Evolutionary conservation across 2,329 filamentous ascomycete genomes (phyloP).

Genomic region (Grosmannia serpens): DNA sequence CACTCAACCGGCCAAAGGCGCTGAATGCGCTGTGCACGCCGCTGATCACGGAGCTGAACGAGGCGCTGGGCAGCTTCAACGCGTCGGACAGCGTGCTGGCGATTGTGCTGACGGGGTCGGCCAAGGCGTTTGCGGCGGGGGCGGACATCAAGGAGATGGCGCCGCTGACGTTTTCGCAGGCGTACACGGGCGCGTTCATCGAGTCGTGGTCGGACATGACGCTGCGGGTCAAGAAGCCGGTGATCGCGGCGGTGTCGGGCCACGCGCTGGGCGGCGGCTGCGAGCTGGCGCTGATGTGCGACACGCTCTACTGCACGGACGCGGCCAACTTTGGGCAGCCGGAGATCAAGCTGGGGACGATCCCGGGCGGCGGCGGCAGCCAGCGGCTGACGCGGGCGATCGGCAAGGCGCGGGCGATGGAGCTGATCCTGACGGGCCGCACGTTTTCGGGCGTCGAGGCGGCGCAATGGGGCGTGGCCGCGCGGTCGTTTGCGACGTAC

Average conservation of each 20-base stretch:
- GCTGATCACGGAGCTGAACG: slow-evolving; percentile 81
- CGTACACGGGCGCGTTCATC: slow-evolving; percentile 87
- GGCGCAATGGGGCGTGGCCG: slow-evolving; percentile 81
- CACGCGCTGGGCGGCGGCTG: slow-evolving; percentile 92
- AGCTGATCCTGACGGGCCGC: slow-evolving; percentile 76
- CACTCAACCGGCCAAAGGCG: slow-evolving; percentile 86
- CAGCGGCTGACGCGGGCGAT: slow-evolving; percentile 77
- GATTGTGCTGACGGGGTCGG: slow-evolving; percentile 78
- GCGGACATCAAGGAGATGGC: slow-evolving; percentile 99
- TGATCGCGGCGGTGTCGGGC: slow-evolving; percentile 88
- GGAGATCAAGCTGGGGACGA: slow-evolving; percentile 88
- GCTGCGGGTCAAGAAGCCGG: slow-evolving; percentile 77
- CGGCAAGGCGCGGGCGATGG: slow-evolving; percentile 82
- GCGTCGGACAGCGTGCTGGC: slow-evolving; percentile 56
- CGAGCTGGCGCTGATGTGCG: slow-evolving; percentile 95
- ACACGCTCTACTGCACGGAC: slow-evolving; percentile 82
- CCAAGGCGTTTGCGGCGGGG: slow-evolving; percentile 86
- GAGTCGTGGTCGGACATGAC: slow-evolving; percentile 85
- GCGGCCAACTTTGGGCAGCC: slow-evolving; percentile 90
- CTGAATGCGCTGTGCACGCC: slow-evolving; percentile 89
- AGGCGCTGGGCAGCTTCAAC: slow-evolving; percentile 62
- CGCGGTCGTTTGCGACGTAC: slow-evolving; percentile 65
- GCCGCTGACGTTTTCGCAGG: slow-evolving; percentile 74
- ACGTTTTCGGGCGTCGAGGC: slow-evolving; percentile 78
- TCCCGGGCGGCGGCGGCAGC: slow-evolving; percentile 84